Evolutionary conservation across 176 grass and related monocot genomes (phyloP).

Genomic region (Puccinellia tenuiflora): DNA sequence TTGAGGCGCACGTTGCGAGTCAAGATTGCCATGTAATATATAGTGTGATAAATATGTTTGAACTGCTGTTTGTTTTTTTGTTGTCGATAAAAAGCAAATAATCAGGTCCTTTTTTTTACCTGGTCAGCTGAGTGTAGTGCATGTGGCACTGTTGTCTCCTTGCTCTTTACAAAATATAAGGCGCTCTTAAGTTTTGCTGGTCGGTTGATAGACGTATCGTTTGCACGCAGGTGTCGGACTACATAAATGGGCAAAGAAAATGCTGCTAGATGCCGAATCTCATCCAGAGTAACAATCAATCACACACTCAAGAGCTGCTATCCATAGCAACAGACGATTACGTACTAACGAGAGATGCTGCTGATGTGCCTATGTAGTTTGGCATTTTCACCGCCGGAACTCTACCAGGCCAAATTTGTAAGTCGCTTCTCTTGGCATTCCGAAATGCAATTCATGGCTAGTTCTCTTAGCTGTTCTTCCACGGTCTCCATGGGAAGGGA

Average conservation of each 20-base stretch:
- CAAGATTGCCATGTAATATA: too few relatives aligned
- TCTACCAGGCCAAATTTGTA: constrained; percentile 39
- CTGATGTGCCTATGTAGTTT: background rate
- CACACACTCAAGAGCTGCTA: background rate
- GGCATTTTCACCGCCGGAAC: constrained; percentile 6
- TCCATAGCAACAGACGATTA: background rate
- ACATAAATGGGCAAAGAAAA: background rate
- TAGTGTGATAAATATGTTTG: too few relatives aligned
- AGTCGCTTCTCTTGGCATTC: constrained; percentile 63
- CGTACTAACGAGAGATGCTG: background rate
- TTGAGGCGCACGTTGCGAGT: too few relatives aligned
- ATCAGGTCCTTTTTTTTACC: too few relatives aligned
- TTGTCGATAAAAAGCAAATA: too few relatives aligned
- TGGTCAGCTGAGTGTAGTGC: too few relatives aligned
- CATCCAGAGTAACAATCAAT: background rate
- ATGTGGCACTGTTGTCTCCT: too few relatives aligned
- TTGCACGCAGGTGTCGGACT: background rate
- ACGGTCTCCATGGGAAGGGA: constrained; percentile 66
- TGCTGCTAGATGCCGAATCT: background rate
- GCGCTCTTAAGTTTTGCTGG: too few relatives aligned
- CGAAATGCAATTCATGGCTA: constrained; percentile 43
- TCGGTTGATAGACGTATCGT: background rate
- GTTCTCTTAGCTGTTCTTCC: constrained; percentile 57
- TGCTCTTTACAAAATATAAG: too few relatives aligned
- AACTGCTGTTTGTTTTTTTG: too few relatives aligned